Evolutionary conservation across 2,329 filamentous ascomycete species (phyloP).

Genomic region (Alternaria solani): DNA sequence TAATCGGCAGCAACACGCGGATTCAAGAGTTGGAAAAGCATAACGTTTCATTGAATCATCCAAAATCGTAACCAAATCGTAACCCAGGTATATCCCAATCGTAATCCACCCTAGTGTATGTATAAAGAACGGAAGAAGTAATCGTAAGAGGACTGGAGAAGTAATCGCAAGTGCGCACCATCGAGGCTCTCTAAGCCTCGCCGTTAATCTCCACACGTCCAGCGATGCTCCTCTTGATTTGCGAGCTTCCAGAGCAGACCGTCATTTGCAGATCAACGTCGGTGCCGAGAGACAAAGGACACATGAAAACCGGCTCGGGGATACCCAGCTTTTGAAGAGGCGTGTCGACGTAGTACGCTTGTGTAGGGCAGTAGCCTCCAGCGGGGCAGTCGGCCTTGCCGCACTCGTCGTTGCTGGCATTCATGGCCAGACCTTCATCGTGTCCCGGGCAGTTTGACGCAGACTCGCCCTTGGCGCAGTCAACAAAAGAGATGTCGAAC

Average conservation of each 20-base stretch:
- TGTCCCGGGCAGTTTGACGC: constrained; percentile 34
- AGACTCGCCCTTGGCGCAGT: constrained; percentile 34
- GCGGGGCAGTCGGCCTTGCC: constrained; percentile 22
- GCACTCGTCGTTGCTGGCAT: constrained; percentile 17
- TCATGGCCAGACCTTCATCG: constrained; percentile 31
- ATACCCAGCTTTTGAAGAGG: constrained; percentile 33
- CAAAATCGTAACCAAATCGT: constrained; percentile 7
- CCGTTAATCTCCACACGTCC: constrained; percentile 24
- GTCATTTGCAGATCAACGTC: constrained; percentile 34
- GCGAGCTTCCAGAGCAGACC: constrained; percentile 27
- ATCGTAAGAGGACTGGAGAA: constrained; percentile 6
- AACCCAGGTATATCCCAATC: constrained; percentile 1
- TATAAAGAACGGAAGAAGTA: constrained; percentile 10
- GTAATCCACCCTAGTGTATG: constrained; percentile 4
- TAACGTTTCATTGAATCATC: constrained; percentile 8
- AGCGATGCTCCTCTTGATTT: constrained; percentile 37
- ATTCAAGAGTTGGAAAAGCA: neutral
- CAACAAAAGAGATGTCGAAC: constrained; percentile 42
- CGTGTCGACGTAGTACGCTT: constrained; percentile 36
- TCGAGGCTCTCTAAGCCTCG: constrained; percentile 3
- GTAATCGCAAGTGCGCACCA: neutral
- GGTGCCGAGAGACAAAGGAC: constrained; percentile 20
- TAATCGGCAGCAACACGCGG: neutral
- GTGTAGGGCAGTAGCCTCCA: constrained; percentile 35
- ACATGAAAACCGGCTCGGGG: constrained; percentile 35